Evolutionary conservation across 176 grass and related monocot species (phyloP).

Genomic region (Ensete ventricosum): DNA sequence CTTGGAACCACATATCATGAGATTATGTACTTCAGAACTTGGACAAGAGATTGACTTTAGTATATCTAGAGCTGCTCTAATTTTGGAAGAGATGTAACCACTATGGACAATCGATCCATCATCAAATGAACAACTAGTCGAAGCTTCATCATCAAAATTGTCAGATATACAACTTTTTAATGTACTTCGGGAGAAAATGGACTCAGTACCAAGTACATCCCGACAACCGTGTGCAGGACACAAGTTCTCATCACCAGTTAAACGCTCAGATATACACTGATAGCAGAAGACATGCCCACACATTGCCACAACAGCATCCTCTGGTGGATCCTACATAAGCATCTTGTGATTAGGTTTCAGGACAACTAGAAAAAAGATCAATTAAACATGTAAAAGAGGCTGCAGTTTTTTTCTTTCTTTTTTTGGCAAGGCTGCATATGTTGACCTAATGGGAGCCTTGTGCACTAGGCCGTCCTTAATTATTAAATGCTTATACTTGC

Average conservation of each 20-base stretch:
- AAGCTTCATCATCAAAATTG: conserved; percentile 35
- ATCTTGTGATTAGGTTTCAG: conserved; percentile 12
- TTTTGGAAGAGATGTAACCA: conserved; percentile 84
- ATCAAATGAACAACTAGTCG: conserved; percentile 34
- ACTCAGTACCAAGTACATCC: conserved; percentile 51
- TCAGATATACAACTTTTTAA: conserved; percentile 59
- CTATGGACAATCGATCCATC: conserved; percentile 58
- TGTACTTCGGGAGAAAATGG: conserved; percentile 66
- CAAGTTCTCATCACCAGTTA: conserved; percentile 73
- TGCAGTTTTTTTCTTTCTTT: too few relatives aligned
- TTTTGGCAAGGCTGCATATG: too few relatives aligned
- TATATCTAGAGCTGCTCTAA: conserved; percentile 60
- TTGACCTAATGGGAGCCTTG: too few relatives aligned
- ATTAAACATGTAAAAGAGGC: too few relatives aligned
- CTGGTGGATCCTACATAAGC: conserved; percentile 70
- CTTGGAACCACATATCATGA: conserved; percentile 6
- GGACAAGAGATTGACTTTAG: conserved; percentile 44
- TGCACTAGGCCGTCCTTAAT: too few relatives aligned
- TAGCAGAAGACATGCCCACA: conserved; percentile 99
- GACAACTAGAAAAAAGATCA: neutral
- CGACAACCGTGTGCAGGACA: conserved; percentile 56
- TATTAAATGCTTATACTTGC: neutral
- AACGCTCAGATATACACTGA: conserved; percentile 73
- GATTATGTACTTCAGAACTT: neutral
- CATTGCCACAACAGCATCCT: conserved; percentile 78